Evolutionary conservation across 2,329 filamentous ascomycete genomes (phyloP), one percentile per base, ranked within the genome.

Genomic region (Fusarium coffeatum): DNA sequence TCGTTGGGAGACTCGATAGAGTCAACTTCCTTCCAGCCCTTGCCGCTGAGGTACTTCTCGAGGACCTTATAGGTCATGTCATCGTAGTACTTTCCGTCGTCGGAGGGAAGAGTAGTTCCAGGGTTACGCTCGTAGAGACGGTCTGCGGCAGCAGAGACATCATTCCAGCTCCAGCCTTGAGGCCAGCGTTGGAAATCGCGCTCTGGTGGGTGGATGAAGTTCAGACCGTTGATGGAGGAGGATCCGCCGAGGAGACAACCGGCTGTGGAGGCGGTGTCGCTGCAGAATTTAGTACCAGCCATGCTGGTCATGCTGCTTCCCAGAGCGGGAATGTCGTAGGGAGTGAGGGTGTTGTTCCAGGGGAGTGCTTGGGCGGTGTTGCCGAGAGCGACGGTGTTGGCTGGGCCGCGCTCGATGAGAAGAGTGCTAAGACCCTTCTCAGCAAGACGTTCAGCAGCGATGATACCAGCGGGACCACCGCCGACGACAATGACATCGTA

Each of bases 11-110:
- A 80, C 34, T 84, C 75, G 71, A 91, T 92, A n/a, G 90, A 88
- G n/a, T 85, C 84, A 32, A 92, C 84, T 53, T 86, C 84, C 48
- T 81, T 84, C 90, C 90, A 93, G 8, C 90, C 90, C 34, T 85
- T 84, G 16, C 84, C 81, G 45, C 80, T 80, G 9, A 93, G 83
- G 4, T 89, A 89, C 48, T 81, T 79, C 5, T 86, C 83, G 3
- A 93, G 80, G 25, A 91, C 83, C 55, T 89, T 83, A 76, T 88
- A 93, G 2, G 90, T 87, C 60, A 89, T 83, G 64, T 90, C 88
- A 27, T 89, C 82, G 79, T 93, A 93, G 51, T 88, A 83, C 76
- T 89, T 83, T 55, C 89, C 89, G 74, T 93, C 90, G 59, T 83
- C 81, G 0, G 90, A 93, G 0, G 91, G 90, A 30, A 82, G 80